Evolutionary conservation across 371 early-diverging fungal genomes (phyloP).

Genomic region (Mortierella sp.): DNA sequence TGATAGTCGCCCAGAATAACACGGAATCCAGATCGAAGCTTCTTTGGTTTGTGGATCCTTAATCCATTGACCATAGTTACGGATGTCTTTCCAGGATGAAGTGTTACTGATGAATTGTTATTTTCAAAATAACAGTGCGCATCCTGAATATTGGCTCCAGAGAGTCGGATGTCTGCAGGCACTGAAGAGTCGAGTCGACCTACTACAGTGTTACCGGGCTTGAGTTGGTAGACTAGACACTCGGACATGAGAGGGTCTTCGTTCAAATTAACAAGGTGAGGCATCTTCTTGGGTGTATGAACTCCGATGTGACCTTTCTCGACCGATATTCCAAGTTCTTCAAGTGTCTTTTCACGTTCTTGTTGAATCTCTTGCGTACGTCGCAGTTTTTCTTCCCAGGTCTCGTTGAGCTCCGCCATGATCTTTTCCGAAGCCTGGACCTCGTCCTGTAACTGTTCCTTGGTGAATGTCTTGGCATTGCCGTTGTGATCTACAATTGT

Average conservation of each 20-base stretch:
- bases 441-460: slow-evolving; percentile 81
- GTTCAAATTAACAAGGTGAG: slow-evolving; percentile 91
- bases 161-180: slow-evolving; percentile 78
- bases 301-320: slow-evolving; percentile 85
- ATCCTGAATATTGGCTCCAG: slow-evolving; percentile 76
- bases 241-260: slow-evolving; percentile 94
- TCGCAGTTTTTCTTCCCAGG: slow-evolving; percentile 88
- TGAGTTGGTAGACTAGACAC: slow-evolving; percentile 89
- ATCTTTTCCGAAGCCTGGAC: slow-evolving; percentile 90
- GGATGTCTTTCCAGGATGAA: slow-evolving; percentile 73
- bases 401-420: slow-evolving; percentile 83
- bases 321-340: slow-evolving; percentile 85
- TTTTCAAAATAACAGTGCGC: slow-evolving; percentile 88
- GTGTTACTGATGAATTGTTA: slow-evolving; percentile 68
- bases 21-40: slow-evolving; percentile 81
- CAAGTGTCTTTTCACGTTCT: slow-evolving; percentile 81
- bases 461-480: slow-evolving; percentile 64
- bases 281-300: slow-evolving; percentile 84
- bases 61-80: slow-evolving; percentile 85
- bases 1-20: slow-evolving; percentile 88
- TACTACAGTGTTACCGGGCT: slow-evolving; percentile 80
- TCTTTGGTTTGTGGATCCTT: slow-evolving; percentile 68
- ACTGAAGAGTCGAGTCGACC: slow-evolving; percentile 70
- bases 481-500: slow-evolving; percentile 67
- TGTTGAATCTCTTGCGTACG: slow-evolving; percentile 82